phyloP scores from a whole-genome alignment of 768 basidiomycete genomes.

The Amanita muscaria region DNA sequence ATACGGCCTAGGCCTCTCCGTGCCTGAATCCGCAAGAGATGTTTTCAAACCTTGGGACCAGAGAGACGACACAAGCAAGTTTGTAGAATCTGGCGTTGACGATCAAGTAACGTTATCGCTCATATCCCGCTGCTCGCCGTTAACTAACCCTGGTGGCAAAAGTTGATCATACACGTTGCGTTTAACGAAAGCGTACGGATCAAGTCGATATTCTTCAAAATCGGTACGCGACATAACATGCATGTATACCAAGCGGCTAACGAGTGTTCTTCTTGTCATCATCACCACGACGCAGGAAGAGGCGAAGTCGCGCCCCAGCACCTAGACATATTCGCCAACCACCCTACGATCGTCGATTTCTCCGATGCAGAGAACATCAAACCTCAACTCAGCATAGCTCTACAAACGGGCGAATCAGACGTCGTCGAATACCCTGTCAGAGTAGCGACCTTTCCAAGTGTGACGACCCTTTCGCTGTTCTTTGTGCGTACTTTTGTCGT shows the following conservation, averaged over 20 bases:
- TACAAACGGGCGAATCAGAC: slow-evolving; percentile 61
- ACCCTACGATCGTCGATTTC: slow-evolving; percentile 70
- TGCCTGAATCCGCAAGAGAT: slow-evolving; percentile 73
- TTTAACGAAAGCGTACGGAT: slow-evolving; percentile 74
- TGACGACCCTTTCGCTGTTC: slow-evolving; percentile 66
- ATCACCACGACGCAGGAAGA: slow-evolving; percentile 39
- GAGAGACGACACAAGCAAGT: slow-evolving; percentile 57
- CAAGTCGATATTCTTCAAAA: slow-evolving; percentile 65
- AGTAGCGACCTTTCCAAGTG: slow-evolving; percentile 66
- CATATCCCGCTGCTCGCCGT: background rate
- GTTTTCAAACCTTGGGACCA: slow-evolving; percentile 80
- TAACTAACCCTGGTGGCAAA: no score
- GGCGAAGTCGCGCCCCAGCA: slow-evolving; percentile 72
- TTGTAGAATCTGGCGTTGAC: slow-evolving; percentile 73
- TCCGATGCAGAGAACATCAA: slow-evolving; percentile 57
- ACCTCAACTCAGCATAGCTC: slow-evolving; percentile 62
- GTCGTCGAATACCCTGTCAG: slow-evolving; percentile 73
- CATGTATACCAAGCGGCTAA: background rate
- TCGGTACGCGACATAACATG: slow-evolving; percentile 38
- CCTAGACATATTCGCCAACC: slow-evolving; percentile 68
- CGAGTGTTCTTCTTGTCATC: background rate
- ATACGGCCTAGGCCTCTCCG: slow-evolving; percentile 67
- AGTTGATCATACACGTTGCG: slow-evolving; percentile 79
- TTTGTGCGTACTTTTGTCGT: slow-evolving; percentile 47
- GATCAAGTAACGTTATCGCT: slow-evolving; percentile 47